These are phyloP conservation scores for Malus orientalis DNA, from an alignment of 306 rosid genomes.

Conservation along the genomic window DNA sequence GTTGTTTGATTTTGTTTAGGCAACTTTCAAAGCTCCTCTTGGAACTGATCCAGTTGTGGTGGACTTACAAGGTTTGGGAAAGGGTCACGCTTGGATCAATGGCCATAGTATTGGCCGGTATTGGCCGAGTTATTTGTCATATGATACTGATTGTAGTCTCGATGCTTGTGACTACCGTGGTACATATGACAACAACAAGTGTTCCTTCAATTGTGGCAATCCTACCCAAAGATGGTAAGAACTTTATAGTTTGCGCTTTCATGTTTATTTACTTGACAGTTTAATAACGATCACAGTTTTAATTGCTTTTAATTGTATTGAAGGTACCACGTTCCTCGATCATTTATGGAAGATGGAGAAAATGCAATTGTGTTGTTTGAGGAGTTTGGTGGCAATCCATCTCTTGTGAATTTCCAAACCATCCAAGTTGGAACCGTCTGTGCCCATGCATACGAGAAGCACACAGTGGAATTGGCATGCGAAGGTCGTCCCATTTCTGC, in stretches of 20 bases:
- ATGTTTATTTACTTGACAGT: not conserved
- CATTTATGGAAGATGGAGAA: conserved; percentile 21
- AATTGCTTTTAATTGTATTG: not conserved
- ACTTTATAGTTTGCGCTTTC: not conserved
- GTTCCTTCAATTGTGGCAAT: conserved; percentile 41
- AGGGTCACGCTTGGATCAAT: conserved; percentile 54
- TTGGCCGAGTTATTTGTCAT: conserved; percentile 38
- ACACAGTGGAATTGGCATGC: conserved; percentile 34
- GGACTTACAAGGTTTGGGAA: conserved; percentile 39
- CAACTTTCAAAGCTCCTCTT: conserved; percentile 49
- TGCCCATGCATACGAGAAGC: conserved; percentile 28
- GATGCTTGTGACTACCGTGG: conserved; percentile 52
- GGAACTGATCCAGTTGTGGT: conserved; percentile 34
- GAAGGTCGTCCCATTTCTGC: conserved; percentile 27
- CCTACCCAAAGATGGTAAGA: conserved; percentile 46
- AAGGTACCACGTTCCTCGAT: conserved; percentile 54
- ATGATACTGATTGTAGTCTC: conserved; percentile 31
- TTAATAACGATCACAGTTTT: not conserved
- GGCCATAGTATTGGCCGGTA: conserved; percentile 36
- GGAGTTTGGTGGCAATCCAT: conserved; percentile 49
- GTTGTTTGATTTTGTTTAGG: conserved; percentile 8
- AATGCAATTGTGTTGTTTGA: conserved; percentile 46
- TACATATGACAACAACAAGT: conserved; percentile 24
- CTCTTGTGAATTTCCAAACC: conserved; percentile 29
- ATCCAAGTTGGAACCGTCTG: conserved; percentile 18